Evolutionary conservation across 176 grass and related monocot genomes (phyloP).

Genomic region (Canna indica): DNA sequence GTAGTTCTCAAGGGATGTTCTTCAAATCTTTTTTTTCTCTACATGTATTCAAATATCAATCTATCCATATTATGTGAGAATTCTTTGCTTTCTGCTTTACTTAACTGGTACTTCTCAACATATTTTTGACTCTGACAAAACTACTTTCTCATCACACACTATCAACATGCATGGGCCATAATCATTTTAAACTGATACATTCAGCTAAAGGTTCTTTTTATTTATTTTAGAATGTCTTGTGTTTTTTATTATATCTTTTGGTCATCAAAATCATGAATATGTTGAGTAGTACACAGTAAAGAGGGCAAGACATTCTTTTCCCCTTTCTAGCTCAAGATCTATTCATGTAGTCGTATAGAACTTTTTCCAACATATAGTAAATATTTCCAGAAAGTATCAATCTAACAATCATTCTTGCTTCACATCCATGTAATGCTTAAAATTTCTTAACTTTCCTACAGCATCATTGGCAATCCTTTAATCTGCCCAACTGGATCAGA

Average conservation of each 20-base stretch:
- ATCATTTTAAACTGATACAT: background rate
- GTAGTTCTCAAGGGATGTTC: too few species aligned
- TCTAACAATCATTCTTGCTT: background rate
- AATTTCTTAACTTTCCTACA: slow-evolving; percentile 21
- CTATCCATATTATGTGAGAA: background rate
- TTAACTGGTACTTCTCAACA: background rate
- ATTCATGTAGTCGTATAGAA: background rate
- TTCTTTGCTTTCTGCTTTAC: background rate
- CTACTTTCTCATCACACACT: background rate
- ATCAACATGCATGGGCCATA: background rate
- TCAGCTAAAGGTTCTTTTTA: background rate
- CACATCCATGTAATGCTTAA: background rate
- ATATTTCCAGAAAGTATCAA: background rate
- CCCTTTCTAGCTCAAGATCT: background rate
- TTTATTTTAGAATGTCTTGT: background rate
- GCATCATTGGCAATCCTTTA: slow-evolving; percentile 84
- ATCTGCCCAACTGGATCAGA: slow-evolving; percentile 51
- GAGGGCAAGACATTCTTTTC: background rate
- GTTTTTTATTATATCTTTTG: background rate
- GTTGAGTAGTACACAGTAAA: background rate
- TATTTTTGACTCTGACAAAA: background rate
- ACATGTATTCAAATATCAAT: too few species aligned
- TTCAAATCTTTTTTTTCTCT: background rate
- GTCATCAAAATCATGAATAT: slow-evolving; percentile 4
- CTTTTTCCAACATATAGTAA: background rate